These are phyloP conservation scores for Fusarium chlamydosporum DNA, from an alignment of 2,329 filamentous ascomycete species.

Conservation along the genomic window DNA sequence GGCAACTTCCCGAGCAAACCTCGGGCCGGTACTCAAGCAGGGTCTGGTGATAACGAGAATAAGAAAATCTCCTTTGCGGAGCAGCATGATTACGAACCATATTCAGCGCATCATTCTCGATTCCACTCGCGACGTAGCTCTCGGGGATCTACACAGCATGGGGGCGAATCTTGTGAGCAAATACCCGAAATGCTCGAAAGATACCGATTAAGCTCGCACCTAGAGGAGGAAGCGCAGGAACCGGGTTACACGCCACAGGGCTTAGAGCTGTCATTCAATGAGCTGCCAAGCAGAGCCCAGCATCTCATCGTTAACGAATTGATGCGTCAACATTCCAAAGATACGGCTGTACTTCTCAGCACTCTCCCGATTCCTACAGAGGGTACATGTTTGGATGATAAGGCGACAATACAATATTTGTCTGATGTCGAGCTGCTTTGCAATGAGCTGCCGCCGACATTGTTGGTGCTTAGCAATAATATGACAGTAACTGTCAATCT, in stretches of 20 bases:
- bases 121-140: conserved; percentile 58
- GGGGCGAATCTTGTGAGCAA: conserved; percentile 58
- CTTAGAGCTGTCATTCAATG: conserved; percentile 84
- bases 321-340: conserved; percentile 75
- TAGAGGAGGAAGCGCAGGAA: conserved; percentile 50
- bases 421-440: conserved; percentile 84
- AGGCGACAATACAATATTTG: conserved; percentile 79
- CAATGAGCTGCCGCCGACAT: conserved; percentile 78
- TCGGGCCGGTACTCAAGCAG: conserved; percentile 71
- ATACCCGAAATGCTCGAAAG: conserved; percentile 62
- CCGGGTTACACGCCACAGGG: conserved; percentile 71
- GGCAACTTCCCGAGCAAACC: conserved; percentile 74
- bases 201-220: conserved; percentile 51
- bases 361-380: conserved; percentile 86
- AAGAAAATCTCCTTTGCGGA: conserved; percentile 76
- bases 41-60: conserved; percentile 66
- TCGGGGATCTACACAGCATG: conserved; percentile 49
- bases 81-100: conserved; percentile 44
- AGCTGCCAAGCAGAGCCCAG: conserved; percentile 85
- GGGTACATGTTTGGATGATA: conserved; percentile 79
- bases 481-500: conserved; percentile 89
- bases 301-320: conserved; percentile 90
- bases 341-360: conserved; percentile 85
- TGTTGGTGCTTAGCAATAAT: conserved; percentile 88
- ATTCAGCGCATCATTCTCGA: conserved; percentile 45